A percentile compares a stretch with the other conserved stretches of the same genome.
Conservation (phyloP, 108 stramenopile genomes). For the Nannochloropsis gaditana region DNA sequence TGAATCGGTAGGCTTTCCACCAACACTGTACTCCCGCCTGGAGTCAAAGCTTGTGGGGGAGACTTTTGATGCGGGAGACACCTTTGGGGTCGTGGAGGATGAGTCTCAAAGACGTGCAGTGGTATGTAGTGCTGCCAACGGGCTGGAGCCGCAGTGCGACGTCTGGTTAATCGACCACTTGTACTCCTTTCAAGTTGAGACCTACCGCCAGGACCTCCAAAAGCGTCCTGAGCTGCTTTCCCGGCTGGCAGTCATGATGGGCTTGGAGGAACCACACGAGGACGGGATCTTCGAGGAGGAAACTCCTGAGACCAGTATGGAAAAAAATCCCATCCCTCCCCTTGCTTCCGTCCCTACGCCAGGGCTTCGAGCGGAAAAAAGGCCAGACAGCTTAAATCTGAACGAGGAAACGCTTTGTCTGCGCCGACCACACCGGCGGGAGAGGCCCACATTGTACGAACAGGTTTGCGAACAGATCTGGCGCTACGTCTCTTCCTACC, state of each 20-base stretch:
- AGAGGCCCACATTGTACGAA: not conserved
- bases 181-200: not conserved
- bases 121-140: not conserved
- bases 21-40: not conserved
- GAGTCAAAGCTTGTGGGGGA: not conserved
- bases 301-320: not conserved
- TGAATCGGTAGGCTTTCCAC: not conserved
- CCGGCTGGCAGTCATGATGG: slow-evolving; percentile 17
- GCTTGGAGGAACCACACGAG: not conserved
- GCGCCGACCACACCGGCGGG: not conserved
- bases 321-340: not conserved
- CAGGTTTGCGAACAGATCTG: slow-evolving; percentile 14
- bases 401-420: not conserved
- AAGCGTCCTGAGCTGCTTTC: not conserved
- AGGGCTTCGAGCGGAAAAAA: not conserved
- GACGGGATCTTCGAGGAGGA: not conserved
- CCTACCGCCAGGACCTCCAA: not conserved
- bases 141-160: not conserved
- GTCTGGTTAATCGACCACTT: not conserved
- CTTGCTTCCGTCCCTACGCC: too few relatives aligned
- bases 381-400: not conserved
- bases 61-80: not conserved
- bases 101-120: not conserved
- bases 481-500: not conserved
- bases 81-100: not conserved